Conservation (phyloP, 164 flowering plant species). For the Houttuynia cordata region DNA sequence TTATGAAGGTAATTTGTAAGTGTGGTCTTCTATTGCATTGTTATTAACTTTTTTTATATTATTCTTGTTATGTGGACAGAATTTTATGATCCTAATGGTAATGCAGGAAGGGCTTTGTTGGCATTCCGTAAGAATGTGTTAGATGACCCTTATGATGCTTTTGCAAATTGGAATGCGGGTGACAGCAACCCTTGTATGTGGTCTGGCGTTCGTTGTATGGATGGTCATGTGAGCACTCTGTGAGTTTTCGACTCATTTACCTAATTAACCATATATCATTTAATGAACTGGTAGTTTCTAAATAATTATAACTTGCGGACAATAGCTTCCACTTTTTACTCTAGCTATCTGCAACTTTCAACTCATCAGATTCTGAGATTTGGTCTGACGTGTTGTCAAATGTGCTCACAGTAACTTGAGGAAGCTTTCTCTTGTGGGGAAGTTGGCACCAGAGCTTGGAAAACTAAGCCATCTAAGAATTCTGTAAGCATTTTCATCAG, state of each 20-base stretch:
- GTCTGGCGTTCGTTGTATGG: slow-evolving; percentile 60
- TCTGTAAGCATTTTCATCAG: background rate
- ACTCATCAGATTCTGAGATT: background rate
- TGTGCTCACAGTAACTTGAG: background rate
- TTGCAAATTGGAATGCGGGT: slow-evolving; percentile 57
- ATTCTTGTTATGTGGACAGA: no score
- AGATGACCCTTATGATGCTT: slow-evolving; percentile 52
- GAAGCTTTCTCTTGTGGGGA: background rate
- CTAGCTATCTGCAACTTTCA: no score
- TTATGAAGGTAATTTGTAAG: slow-evolving; percentile 31
- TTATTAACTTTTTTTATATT: slow-evolving; percentile 8
- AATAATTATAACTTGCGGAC: background rate
- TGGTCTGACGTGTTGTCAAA: background rate
- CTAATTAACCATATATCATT: no score
- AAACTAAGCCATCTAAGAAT: background rate
- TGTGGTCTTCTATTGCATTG: background rate
- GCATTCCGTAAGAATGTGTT: slow-evolving; percentile 41
- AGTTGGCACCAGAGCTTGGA: background rate
- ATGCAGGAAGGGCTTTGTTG: slow-evolving; percentile 59
- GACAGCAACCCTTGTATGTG: slow-evolving; percentile 59
- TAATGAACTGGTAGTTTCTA: background rate
- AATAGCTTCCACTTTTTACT: background rate
- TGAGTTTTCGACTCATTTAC: slow-evolving; percentile 1
- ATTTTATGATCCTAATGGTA: background rate
- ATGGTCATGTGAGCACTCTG: slow-evolving; percentile 9